Evolutionary conservation across 768 basidiomycete species (phyloP), one percentile per base, ranked within the genome.

Genomic region (Suillus tomentosus): DNA sequence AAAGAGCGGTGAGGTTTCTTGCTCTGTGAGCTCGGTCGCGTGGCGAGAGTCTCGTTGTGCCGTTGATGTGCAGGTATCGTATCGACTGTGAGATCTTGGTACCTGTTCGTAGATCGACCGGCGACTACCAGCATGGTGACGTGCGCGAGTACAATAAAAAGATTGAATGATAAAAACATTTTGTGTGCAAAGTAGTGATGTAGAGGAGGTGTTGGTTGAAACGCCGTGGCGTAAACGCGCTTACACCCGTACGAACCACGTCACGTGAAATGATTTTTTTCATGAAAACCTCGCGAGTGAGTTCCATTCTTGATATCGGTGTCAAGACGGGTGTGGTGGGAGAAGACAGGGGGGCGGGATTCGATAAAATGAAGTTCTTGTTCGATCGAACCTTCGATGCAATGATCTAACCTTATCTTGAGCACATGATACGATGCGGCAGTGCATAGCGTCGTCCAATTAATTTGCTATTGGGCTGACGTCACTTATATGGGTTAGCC

Each of bases 261-360:
- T 72, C 70, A 72, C 70, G 70, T 71, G 70, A 2, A 54, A 54
- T 72, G 64, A 70, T 70, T 68, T 71, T 22, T 31, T 27, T 42
- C 14, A 15, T 31, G 31, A 13, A 17, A 42, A 7, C 15, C 5
- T 42, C 5, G n/a, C n/a, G n/a, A n/a, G n/a, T n/a, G n/a, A n/a
- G n/a, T 31, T 31, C 31, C 31, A 31, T 31, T 51, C 27, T 51
- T 15, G 27, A 51, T 51, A 3, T 27, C 8, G 6, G 9, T 22
- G 47, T 17, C 45, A 47, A 47, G n/a, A 15, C 6, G 24, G 24
- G 50, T 17, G 50, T 15, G 5, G 5, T 13, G 22, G 24, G 48
- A 6, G n/a, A n/a, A n/a, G n/a, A n/a, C n/a, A n/a, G n/a, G n/a
- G n/a, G n/a, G n/a, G n/a, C 3, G 14, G 47, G 22, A 53, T 17